Evolutionary conservation across 2,329 filamentous ascomycete species (phyloP), one percentile per base, ranked within the genome.

Genomic region (Aspergillus ruber): DNA sequence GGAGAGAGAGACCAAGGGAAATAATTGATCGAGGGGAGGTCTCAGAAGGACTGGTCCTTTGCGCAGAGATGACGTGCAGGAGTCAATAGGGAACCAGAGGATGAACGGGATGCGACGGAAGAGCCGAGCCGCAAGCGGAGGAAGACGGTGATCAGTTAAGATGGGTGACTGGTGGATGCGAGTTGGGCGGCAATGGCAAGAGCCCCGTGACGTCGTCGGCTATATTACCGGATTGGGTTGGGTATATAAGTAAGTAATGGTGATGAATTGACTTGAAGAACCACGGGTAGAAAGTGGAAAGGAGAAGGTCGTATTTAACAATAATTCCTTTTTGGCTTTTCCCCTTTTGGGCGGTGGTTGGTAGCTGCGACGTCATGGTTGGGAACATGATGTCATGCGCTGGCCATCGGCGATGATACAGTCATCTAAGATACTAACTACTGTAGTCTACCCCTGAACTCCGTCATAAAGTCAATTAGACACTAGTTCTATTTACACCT

Each of bases 11-110:
- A 15, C 15, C 36, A 36, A 38, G 23, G 18, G 21, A 43, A 51
- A 52, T 45, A 21, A 20, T 18, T 39, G 15, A 29, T 17, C 36
- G 36, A 39, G 17, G 39, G 42, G 29, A 13, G 5, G 27, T 46
- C 32, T 39, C 25, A 39, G 32, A 21, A 10, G n/a, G 13, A 38
- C 4, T 41, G 25, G 47, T 43, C 49, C 43, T 62, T 62, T 60
- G 62, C 63, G 61, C 62, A 64, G 49, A 55, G 61, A 60, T 66
- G 63, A 65, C 63, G 62, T 64, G 57, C 53, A 50, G 13, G 51
- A 52, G 41, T 46, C 47, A 49, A 33, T 43, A 23, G 23, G 41
- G 42, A 32, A 47, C 42, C 29, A 45, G 44, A 48, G 50, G 50
- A 41, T 23, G 45, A 45, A 50, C 57, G 58, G 59, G 54, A 60